A percentile compares a stretch with the other conserved stretches of the same genome.
Evolutionary conservation across 139 green algal genomes (phyloP).

Genomic region (Coccomyxa sp.): DNA sequence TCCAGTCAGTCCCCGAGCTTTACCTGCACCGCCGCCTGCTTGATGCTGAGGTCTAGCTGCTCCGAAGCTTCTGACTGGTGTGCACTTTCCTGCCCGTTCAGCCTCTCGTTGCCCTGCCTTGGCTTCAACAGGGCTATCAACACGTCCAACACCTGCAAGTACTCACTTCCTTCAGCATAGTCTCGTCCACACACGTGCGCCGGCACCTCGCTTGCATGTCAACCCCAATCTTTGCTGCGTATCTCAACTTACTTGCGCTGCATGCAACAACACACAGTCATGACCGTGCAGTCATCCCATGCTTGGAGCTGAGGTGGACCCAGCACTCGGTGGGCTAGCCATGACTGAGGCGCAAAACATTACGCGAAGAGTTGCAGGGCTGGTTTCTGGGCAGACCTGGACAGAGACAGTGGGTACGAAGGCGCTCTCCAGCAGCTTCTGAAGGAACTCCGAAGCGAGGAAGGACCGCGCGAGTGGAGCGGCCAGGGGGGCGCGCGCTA

Average conservation of each 20-base stretch:
- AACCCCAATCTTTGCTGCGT: no score
- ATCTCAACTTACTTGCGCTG: no score
- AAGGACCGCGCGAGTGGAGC: slow-evolving; percentile 67
- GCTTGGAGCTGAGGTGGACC: no score
- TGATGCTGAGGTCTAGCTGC: not conserved
- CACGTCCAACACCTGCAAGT: slow-evolving; percentile 70
- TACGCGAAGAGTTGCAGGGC: not conserved
- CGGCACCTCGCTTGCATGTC: no score
- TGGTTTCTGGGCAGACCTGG: not conserved
- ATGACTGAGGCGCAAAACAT: no score
- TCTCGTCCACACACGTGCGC: no score
- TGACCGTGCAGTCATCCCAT: no score
- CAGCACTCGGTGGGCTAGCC: no score
- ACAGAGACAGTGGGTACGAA: slow-evolving; percentile 16
- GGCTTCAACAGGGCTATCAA: slow-evolving; percentile 80
- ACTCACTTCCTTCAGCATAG: not conserved
- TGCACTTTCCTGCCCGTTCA: not conserved
- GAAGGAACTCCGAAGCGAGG: slow-evolving; percentile 29
- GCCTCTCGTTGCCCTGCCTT: not conserved
- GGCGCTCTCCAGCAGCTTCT: slow-evolving; percentile 28
- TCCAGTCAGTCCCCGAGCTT: no score
- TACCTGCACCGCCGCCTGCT: slow-evolving; percentile 6
- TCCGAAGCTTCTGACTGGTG: not conserved
- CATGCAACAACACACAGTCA: no score
- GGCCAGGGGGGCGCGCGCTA: slow-evolving; percentile 22